Base-by-base conservation (phyloP, 768 basidiomycete species). In the Suillus hirtellus region DNA sequence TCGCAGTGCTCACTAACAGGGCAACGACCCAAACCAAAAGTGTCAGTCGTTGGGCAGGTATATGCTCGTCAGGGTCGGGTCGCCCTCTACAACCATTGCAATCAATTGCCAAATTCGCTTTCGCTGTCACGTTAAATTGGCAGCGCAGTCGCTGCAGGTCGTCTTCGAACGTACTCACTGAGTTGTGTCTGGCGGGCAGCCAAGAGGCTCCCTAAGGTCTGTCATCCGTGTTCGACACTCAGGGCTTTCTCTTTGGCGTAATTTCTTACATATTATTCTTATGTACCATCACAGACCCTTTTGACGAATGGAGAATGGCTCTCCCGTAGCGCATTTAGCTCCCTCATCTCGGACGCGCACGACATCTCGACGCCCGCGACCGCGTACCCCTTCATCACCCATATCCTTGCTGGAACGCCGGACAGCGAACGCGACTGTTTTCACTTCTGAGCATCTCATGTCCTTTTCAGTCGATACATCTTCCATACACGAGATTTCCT, bases 351-450 rank as follows among this genome's bases (percentile, higher is more conserved):
- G n/a, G 27, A 38, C 43, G 24, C 49, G 43, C 11, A 34, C 61
- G 15, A 27, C 40, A 27, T 52, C 49, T 35, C 31, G 38, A 44
- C 55, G 62, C n/a, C 35, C 10, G 17, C 37, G 52, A 42, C 21
- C 9, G 8, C 40, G 37, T 35, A 44, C 50, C 24, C 14, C 66
- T 55, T 42, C 62, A 59, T 64, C 63, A 47, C 55, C 54, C 10
- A 43, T 61, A 5, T 60, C 65, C 61, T 43, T 67, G 35, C 59
- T 63, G 7, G 61, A 70, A 53, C 62, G 70, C 44, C 65, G 68
- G 24, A 58, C 27, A 42, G 40, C 37, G 11, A 27, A 31, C 27
- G 38, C 24, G 17, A 31, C 42, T 58, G 17, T 58, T 27, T 42
- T 27, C 40, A 58, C 24, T 58, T 17, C 38, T 12, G 56, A 42